Evolutionary conservation across 306 rosid species (phyloP).

Genomic region (Dryas alaskensis): DNA sequence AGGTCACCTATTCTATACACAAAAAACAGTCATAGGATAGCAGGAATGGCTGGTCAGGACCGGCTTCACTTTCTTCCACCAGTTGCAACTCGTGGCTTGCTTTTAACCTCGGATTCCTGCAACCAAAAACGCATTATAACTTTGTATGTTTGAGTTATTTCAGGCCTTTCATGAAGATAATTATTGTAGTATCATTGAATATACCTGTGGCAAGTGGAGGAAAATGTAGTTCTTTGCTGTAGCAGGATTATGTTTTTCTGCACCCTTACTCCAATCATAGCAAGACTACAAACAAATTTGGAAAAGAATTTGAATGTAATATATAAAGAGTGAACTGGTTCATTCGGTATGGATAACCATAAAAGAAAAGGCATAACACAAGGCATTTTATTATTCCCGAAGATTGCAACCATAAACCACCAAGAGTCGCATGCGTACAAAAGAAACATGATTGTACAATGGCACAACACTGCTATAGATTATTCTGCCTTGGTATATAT

Average conservation of each 20-base stretch:
- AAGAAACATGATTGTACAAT: no score
- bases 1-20: neutral
- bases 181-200: neutral
- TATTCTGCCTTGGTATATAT: no score
- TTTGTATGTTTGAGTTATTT: neutral
- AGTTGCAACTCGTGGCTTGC: conserved; percentile 29
- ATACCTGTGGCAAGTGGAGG: conserved; percentile 75
- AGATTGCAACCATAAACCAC: no score
- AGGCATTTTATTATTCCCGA: no score
- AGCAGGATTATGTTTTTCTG: conserved; percentile 85
- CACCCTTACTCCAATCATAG: conserved; percentile 91
- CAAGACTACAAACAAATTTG: conserved; percentile 49
- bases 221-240: conserved; percentile 64
- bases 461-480: no score
- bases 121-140: neutral
- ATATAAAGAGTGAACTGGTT: neutral
- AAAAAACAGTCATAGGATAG: neutral
- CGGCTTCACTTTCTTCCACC: conserved; percentile 33
- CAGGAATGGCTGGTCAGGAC: neutral
- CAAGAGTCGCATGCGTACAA: no score
- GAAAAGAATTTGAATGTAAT: neutral
- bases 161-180: neutral
- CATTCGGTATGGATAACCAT: no score
- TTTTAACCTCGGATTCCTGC: conserved; percentile 39
- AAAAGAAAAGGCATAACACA: no score